Base-by-base conservation (phyloP, 495 filamentous ascomycete genomes). In the Rostrohypoxylon terebratum region DNA sequence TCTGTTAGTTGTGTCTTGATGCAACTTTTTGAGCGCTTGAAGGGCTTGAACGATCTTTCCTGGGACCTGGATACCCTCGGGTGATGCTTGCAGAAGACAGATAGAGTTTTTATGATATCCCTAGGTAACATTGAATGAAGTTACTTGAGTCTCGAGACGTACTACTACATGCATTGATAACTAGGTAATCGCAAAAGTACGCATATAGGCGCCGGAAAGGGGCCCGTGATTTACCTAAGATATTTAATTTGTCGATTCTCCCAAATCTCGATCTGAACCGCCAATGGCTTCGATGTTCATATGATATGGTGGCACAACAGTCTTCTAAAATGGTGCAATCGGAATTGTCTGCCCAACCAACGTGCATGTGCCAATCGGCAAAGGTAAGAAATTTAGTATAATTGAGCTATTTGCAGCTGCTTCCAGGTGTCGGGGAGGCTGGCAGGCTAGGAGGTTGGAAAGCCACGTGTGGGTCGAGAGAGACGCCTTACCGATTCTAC, bases 291-390 rank as follows among this genome's bases (percentile, higher is more conserved):
- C 28, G n/a, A n/a, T 44, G 18, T n/a, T 42, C 44, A 45, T 57
- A n/a, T 28, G n/a, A 45, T 44, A n/a, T 44, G 48, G 28, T 50
- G 25, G 42, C 53, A 68, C 47, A 63, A 68, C 64, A 68, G 36
- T 3, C 34, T n/a, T 54, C 25, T n/a, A 31, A 25, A 36, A 72
- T 72, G 69, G 53, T 72, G 69, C 34, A 68, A 72, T 72, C 63
- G 10, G 21, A 54, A 20, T 21, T 38, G 44, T 33, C 36, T 34
- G 16, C 34, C 55, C 28, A 55, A 21, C 20, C 31, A 6, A 34
- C 51, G 14, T 36, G 31, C 51, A 55, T 34, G 16, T 4, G 50
- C 25, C n/a, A 31, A 36, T 55, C 28, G 18, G 31, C 31, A 34
- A 36, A 31, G 14, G 31, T 31, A 33, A 18, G 51, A 16, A 36